These are phyloP conservation scores for Xylariaceae sp. DNA, from an alignment of 2,329 filamentous ascomycete genomes.

Conservation along the genomic window DNA sequence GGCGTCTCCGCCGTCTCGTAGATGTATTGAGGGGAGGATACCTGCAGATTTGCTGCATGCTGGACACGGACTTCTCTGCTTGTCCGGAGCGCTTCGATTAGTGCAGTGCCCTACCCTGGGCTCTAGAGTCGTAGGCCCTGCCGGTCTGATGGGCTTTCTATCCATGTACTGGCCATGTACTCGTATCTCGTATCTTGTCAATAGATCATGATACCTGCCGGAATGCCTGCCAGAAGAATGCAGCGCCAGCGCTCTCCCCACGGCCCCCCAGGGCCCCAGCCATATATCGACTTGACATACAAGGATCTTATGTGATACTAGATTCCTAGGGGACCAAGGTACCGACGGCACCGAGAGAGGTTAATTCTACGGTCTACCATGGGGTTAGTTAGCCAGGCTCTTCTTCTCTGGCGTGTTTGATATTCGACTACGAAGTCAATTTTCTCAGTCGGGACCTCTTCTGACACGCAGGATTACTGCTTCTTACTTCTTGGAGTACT, in stretches of 20 bases:
- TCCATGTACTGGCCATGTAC: constrained; percentile 12
- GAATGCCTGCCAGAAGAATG: constrained; percentile 15
- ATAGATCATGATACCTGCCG: constrained; percentile 11
- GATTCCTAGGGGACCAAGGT: constrained; percentile 17
- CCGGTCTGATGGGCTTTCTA: constrained; percentile 6
- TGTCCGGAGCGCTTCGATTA: constrained; percentile 13
- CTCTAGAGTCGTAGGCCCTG: background rate
- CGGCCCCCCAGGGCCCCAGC: constrained; percentile 14
- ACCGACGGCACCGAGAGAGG: constrained; percentile 21
- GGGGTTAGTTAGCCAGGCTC: background rate
- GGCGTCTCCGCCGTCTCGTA: constrained; percentile 46
- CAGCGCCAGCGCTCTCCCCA: constrained; percentile 7
- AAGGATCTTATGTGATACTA: constrained; percentile 23
- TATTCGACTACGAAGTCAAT: constrained; percentile 9
- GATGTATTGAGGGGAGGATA: constrained; percentile 43
- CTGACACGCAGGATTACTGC: background rate
- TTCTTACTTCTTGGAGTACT: constrained; percentile 14
- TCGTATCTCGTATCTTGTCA: constrained; percentile 6
- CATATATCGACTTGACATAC: constrained; percentile 10
- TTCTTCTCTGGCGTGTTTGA: constrained; percentile 10
- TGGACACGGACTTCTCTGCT: constrained; percentile 32
- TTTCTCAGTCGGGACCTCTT: background rate
- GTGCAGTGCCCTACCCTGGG: constrained; percentile 1
- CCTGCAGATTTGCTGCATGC: constrained; percentile 44
- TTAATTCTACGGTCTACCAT: background rate